Evolutionary conservation across 2,329 filamentous ascomycete species (phyloP).

Genomic region (Hymenoscyphus repandus): DNA sequence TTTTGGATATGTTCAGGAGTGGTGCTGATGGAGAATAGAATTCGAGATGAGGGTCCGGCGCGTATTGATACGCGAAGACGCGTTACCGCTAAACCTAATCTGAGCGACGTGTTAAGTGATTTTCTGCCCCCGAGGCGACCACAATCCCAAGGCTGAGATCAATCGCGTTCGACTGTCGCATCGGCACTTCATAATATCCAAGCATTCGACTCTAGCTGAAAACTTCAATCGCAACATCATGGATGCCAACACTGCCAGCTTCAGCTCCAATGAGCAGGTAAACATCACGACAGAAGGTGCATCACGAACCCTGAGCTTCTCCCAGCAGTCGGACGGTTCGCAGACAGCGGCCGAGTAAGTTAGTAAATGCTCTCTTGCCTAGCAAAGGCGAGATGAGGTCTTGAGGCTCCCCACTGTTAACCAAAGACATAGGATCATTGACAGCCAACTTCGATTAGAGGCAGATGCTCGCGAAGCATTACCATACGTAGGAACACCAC

Average conservation of each 20-base stretch:
- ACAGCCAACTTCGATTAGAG: slow-evolving; percentile 83
- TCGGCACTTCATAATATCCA: not conserved
- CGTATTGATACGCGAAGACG: slow-evolving; percentile 4
- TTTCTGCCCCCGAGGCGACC: slow-evolving; percentile 3
- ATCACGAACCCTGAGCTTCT: slow-evolving; percentile 53
- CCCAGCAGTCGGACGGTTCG: slow-evolving; percentile 47
- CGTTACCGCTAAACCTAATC: not conserved
- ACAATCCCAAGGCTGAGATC: slow-evolving; percentile 12
- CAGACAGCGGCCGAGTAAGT: slow-evolving; percentile 44
- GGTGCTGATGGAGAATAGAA: slow-evolving; percentile 2
- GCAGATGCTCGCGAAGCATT: slow-evolving; percentile 91
- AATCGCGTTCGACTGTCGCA: not conserved
- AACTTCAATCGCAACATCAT: slow-evolving; percentile 19
- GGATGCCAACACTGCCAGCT: slow-evolving; percentile 33
- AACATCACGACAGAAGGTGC: slow-evolving; percentile 16
- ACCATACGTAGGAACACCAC: slow-evolving; percentile 64
- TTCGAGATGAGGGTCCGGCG: slow-evolving; percentile 4
- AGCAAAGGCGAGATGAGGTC: too few relatives aligned
- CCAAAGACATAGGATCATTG: slow-evolving; percentile 64
- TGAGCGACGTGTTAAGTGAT: slow-evolving; percentile 20
- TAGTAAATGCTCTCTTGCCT: not conserved
- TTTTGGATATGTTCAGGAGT: not conserved
- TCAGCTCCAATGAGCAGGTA: slow-evolving; percentile 9
- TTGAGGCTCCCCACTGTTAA: slow-evolving; percentile 8
- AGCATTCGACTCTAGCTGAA: too few relatives aligned